Conservation (phyloP, 2,329 filamentous ascomycete species). For the Aspergillus bombycis region DNA sequence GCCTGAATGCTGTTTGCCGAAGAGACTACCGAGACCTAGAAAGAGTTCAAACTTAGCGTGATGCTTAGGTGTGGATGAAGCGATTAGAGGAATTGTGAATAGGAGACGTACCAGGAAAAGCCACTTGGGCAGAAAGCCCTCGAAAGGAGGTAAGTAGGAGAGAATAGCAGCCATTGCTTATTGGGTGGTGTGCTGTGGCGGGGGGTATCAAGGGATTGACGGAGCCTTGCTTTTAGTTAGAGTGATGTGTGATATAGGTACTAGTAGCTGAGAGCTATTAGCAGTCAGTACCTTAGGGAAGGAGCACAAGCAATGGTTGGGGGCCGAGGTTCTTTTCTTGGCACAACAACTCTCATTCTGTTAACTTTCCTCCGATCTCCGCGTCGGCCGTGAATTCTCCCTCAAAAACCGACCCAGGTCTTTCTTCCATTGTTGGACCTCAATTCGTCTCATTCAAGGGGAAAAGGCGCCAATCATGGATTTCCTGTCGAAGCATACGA, state of each 20-base stretch:
- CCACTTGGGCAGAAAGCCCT: slow-evolving; percentile 65
- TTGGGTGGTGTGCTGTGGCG: slow-evolving; percentile 1
- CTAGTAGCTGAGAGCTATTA: neutral
- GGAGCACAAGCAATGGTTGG: slow-evolving; percentile 3
- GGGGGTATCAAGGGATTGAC: neutral
- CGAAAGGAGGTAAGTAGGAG: slow-evolving; percentile 40
- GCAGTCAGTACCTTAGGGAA: slow-evolving; percentile 2
- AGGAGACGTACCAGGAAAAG: slow-evolving; percentile 59
- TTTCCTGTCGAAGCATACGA: slow-evolving; percentile 31
- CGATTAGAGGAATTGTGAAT: neutral
- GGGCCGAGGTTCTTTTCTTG: slow-evolving; percentile 13
- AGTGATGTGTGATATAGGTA: neutral
- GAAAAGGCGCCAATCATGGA: slow-evolving; percentile 33
- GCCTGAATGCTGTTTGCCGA: slow-evolving; percentile 84
- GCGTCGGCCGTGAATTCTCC: neutral
- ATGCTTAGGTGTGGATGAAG: neutral
- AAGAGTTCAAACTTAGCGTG: neutral
- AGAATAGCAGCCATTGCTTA: slow-evolving; percentile 30
- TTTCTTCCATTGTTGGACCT: neutral
- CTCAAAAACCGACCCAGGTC: neutral
- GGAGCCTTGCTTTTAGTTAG: neutral
- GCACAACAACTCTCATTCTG: slow-evolving; percentile 7
- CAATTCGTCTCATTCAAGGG: neutral
- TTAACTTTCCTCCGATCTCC: slow-evolving; percentile 7
- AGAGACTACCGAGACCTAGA: slow-evolving; percentile 78